Conservation (phyloP, 2,329 filamentous ascomycete species). For the Neobulgaria alba region DNA sequence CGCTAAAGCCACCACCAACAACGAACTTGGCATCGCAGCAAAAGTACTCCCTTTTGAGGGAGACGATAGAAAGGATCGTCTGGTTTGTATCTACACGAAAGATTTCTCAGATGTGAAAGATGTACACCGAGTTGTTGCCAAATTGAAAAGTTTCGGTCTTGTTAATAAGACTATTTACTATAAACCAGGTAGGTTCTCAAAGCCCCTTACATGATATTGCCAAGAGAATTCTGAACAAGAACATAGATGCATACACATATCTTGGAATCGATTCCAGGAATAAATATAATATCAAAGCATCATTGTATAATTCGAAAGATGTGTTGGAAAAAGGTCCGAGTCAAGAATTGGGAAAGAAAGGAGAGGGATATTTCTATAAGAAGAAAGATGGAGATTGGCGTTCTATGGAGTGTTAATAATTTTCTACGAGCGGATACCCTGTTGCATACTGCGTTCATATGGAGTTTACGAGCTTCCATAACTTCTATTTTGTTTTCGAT, state of each 20-base stretch:
- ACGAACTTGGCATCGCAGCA: slow-evolving; percentile 61
- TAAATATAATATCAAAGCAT: slow-evolving; percentile 52
- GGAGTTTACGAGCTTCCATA: too few species aligned
- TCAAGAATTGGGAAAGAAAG: slow-evolving; percentile 7
- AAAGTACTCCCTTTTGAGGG: slow-evolving; percentile 57
- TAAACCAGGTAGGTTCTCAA: slow-evolving; percentile 39
- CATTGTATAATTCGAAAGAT: slow-evolving; percentile 43
- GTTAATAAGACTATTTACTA: slow-evolving; percentile 61
- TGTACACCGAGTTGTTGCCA: slow-evolving; percentile 56
- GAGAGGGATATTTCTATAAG: slow-evolving; percentile 15
- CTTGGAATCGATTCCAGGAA: slow-evolving; percentile 54
- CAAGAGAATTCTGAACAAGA: too few species aligned
- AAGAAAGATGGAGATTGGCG: slow-evolving; percentile 13
- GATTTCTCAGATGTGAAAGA: slow-evolving; percentile 65
- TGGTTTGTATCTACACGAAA: slow-evolving; percentile 72
- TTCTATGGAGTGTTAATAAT: slow-evolving; percentile 12
- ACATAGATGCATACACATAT: slow-evolving; percentile 60
- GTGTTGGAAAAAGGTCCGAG: slow-evolving; percentile 14
- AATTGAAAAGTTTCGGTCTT: slow-evolving; percentile 54
- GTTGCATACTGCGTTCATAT: slow-evolving; percentile 4
- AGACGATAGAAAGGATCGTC: slow-evolving; percentile 35
- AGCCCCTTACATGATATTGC: too few species aligned
- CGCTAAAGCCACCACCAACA: slow-evolving; percentile 56
- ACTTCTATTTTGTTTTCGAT: too few species aligned
- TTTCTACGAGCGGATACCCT: slow-evolving; percentile 11